Evolutionary conservation across 2,329 filamentous ascomycete genomes (phyloP), one percentile per base, ranked within the genome.

Genomic region (Ceratocystiopsis sp.): DNA sequence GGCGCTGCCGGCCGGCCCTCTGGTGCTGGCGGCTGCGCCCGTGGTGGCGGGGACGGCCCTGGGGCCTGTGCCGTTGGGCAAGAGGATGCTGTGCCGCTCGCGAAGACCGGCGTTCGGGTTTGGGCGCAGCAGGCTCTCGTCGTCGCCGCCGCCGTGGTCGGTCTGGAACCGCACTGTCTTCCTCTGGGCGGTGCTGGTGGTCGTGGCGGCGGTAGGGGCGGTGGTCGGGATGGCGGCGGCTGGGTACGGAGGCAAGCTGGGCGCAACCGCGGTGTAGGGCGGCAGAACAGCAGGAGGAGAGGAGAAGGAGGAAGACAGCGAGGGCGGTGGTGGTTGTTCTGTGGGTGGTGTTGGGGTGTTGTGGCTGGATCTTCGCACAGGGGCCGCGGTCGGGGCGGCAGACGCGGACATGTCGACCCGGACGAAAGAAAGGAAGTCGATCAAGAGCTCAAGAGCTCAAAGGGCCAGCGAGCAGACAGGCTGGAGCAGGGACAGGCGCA

Each of bases 121-220:
- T 3, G 33, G 10, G 33, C 33, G 33, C 12, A 5, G 12, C 13
- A 15, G 33, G 3, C 12, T 5, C 13, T 5, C 11, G 33, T 15
- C 12, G 33, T 34, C 33, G 33, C 12, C 42, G 7, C 38, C 33
- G 33, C 12, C 42, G 7, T 40, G 9, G 35, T 37, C 42, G 15
- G 44, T 42, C 37, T 48, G 45, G 37, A 50, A 50, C 39, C 49
- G 49, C 16, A 50, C 49, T 13, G 45, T 50, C 42, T 50, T 50
- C n/a, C 43, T 43, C n/a, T 45, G 41, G 4, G 40, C 32, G 8
- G 48, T 39, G 3, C 41, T 36, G 3, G 38, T 5, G 12, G 38
- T 8, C 15, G 43, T 2, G 11, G 35, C 3, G 35, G 25, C 18
- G 5, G 40, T 5, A 14, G 38, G 6, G 17, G 43, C 4, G 11